Conservation (phyloP, 768 basidiomycete species). For the Mycena olivaceomarginata region DNA sequence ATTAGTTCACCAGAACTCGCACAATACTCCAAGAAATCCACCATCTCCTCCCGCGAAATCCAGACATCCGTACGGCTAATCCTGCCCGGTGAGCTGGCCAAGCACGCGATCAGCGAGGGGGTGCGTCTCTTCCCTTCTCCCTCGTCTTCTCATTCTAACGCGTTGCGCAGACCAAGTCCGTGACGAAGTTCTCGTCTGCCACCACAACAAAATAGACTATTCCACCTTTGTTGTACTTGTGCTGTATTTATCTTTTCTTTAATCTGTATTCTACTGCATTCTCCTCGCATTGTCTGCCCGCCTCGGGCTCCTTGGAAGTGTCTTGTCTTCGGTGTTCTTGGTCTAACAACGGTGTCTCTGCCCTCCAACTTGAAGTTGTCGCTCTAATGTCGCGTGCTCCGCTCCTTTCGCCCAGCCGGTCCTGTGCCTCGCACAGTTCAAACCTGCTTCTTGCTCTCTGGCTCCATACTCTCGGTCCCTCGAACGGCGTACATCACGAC, state of each 20-base stretch:
- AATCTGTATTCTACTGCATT: background rate
- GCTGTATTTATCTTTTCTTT: conserved; percentile 21
- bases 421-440: no score
- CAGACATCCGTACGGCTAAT: conserved; percentile 97
- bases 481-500: no score
- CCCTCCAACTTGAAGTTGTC: no score
- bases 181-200: conserved; percentile 57
- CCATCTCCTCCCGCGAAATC: conserved; percentile 98
- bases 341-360: no score
- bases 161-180: conserved; percentile 39
- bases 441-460: no score
- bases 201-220: conserved; percentile 36
- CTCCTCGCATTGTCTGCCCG: background rate
- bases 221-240: conserved; percentile 1
- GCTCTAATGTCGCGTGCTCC: no score
- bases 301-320: no score
- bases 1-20: conserved; percentile 82
- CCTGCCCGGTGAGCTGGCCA: conserved; percentile 97
- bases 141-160: background rate
- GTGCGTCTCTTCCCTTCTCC: conserved; percentile 57
- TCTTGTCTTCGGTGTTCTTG: no score
- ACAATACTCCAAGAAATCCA: conserved; percentile 98
- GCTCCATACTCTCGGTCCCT: no score
- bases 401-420: no score
- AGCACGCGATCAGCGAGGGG: conserved; percentile 99